A percentile compares a stretch with the other conserved stretches of the same genome.
These are phyloP conservation scores for Limonium bicolor DNA, from an alignment of 148 eudicot species.

Conservation along the genomic window DNA sequence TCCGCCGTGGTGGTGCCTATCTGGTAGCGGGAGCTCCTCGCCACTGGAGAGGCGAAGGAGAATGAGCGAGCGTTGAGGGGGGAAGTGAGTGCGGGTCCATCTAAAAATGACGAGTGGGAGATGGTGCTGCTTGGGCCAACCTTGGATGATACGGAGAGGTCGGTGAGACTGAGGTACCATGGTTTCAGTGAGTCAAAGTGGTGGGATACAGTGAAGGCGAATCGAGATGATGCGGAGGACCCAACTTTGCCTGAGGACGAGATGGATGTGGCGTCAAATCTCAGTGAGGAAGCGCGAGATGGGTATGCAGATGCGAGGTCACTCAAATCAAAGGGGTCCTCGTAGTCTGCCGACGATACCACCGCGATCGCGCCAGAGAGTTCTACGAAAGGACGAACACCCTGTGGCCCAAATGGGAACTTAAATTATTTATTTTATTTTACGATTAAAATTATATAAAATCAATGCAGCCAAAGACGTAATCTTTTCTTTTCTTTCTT, in stretches of 20 bases:
- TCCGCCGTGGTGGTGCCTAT: slow-evolving; percentile 1
- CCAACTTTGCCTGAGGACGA: slow-evolving; percentile 45
- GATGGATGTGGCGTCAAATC: slow-evolving; percentile 51
- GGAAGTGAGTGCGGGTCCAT: slow-evolving; percentile 42
- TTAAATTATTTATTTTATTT: background rate
- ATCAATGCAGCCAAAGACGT: too few relatives aligned
- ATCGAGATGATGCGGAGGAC: slow-evolving; percentile 72
- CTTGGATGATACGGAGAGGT: slow-evolving; percentile 48
- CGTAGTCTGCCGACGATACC: slow-evolving; percentile 66
- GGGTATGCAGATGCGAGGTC: slow-evolving; percentile 51
- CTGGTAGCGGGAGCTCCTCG: slow-evolving; percentile 36
- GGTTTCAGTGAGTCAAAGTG: slow-evolving; percentile 85
- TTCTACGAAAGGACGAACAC: slow-evolving; percentile 79
- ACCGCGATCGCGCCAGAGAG: slow-evolving; percentile 40
- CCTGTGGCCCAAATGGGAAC: slow-evolving; percentile 28
- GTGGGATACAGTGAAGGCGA: slow-evolving; percentile 88
- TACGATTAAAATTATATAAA: background rate
- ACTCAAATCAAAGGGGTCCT: slow-evolving; percentile 46
- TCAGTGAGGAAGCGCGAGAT: slow-evolving; percentile 64
- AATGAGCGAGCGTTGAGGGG: slow-evolving; percentile 59
- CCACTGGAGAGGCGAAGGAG: slow-evolving; percentile 77
- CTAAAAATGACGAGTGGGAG: slow-evolving; percentile 5
- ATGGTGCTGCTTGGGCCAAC: slow-evolving; percentile 38
- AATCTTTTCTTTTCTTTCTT: too few relatives aligned
- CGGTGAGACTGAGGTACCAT: slow-evolving; percentile 69